Base-by-base conservation (phyloP, 495 filamentous ascomycete species). In the Delitschia confertaspora region DNA sequence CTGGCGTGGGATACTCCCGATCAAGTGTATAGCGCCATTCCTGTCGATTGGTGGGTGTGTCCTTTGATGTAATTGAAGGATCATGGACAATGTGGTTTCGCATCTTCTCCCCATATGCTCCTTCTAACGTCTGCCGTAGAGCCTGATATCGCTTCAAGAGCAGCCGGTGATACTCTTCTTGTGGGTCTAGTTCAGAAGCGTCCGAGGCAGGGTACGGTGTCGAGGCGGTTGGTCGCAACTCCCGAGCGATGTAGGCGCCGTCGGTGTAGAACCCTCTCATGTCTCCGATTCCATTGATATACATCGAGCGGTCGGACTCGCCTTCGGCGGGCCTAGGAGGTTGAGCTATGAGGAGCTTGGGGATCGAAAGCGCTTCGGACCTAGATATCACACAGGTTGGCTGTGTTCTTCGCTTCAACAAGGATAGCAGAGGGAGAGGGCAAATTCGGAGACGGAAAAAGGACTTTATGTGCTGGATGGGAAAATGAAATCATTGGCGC, bases 251-350 rank as follows among this genome's bases (percentile, higher is more conserved):
- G 47, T 82, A 88, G n/a, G 81, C 79, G 25, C 83, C 83, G 55
- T 87, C 78, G 19, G 71, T 55, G 53, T 83, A 84, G 52, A 72
- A 79, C 2, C 77, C 83, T 33, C 75, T 53, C 23, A 63, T 61
- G 57, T 76, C 71, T 38, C 66, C 71, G 17, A 60, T 16, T 2
- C 47, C 51, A 17, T 30, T 42, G 4, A 59, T 50, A 40, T 61
- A 60, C 10, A 60, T 35, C 6, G 45, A 35, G 14, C 49, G 38
- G 22, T 57, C 42, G 6, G 25, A 9, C 8, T 40, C 39, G 11
- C 27, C 47, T 38, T 45, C 48, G n/a, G 47, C 27, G 20, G 50
- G 8, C 14, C 36, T 16, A 3, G 38, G n/a, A 5, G 45, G 11
- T 4, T 43, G 25, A 17, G 44, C 53, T 26, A 35, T 21, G 31